phyloP scores from a whole-genome alignment of 2,329 filamentous ascomycete species.

The Apiospora hydei region DNA sequence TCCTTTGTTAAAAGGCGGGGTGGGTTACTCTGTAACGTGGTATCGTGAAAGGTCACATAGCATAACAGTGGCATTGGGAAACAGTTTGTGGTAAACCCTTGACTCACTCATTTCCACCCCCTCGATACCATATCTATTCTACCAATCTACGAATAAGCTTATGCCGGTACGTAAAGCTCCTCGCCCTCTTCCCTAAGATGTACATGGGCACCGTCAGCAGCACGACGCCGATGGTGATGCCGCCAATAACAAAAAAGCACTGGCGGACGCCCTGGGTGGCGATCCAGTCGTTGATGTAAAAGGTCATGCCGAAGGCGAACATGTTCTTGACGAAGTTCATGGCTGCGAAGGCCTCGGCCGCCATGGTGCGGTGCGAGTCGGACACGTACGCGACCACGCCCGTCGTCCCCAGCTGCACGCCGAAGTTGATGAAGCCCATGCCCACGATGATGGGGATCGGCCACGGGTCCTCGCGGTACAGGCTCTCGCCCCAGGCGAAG shows the following conservation, averaged over 20 bases:
- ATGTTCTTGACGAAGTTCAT: conserved; percentile 56
- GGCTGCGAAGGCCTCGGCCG: conserved; percentile 55
- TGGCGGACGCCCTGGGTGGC: conserved; percentile 43
- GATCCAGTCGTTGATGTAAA: conserved; percentile 51
- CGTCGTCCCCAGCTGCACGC: conserved; percentile 31
- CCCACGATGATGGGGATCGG: conserved; percentile 54
- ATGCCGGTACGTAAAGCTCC: conserved; percentile 51
- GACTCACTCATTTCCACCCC: too few species aligned
- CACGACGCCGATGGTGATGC: conserved; percentile 52
- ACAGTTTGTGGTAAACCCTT: neutral
- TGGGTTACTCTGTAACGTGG: too few species aligned
- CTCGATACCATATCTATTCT: neutral
- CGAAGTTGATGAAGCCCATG: conserved; percentile 55
- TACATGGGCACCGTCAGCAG: conserved; percentile 56
- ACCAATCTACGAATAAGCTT: conserved; percentile 29
- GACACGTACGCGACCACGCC: conserved; percentile 48
- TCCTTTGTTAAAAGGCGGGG: too few species aligned
- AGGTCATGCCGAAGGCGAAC: conserved; percentile 54
- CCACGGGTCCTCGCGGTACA: conserved; percentile 56
- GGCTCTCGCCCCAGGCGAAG: conserved; percentile 54
- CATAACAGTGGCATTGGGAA: too few species aligned
- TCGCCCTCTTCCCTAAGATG: conserved; percentile 56
- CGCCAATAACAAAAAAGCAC: conserved; percentile 48
- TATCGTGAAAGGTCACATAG: too few species aligned
- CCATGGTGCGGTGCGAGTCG: conserved; percentile 54